phyloP scores from a whole-genome alignment of 1,284 basidiomycete genomes.

The Ceratobasidium sp. region DNA sequence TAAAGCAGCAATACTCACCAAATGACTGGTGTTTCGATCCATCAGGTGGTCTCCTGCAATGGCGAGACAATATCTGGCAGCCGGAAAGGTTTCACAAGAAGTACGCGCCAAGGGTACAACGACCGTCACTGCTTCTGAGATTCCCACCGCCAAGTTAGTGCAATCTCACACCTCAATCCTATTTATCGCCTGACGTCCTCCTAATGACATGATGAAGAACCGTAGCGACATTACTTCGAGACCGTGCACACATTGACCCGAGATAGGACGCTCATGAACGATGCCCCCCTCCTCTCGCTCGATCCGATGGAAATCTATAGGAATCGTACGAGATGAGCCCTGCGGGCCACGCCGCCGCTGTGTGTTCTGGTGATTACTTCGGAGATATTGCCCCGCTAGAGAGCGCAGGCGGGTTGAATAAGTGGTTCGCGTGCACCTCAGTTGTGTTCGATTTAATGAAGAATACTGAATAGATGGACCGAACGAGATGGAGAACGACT shows the following conservation, averaged over 20 bases:
- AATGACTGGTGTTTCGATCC: conserved; percentile 75
- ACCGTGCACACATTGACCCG: conserved; percentile 75
- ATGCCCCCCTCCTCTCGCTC: conserved; percentile 57
- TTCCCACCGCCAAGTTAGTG: conserved; percentile 63
- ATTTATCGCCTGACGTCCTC: conserved; percentile 58
- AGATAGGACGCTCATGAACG: conserved; percentile 66
- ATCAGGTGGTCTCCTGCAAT: conserved; percentile 70
- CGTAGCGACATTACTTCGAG: conserved; percentile 66
- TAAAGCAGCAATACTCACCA: background rate
- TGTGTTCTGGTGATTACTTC: conserved; percentile 82
- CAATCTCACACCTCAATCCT: background rate
- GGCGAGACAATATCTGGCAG: conserved; percentile 61
- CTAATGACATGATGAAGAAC: conserved; percentile 64
- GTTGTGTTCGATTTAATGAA: background rate
- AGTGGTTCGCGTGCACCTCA: conserved; percentile 67
- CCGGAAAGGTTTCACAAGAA: conserved; percentile 59
- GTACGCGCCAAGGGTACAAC: conserved; percentile 56
- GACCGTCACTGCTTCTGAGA: conserved; percentile 64
- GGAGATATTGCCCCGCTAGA: conserved; percentile 69
- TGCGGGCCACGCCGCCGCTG: conserved; percentile 72
- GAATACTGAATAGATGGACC: no score
- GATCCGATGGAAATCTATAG: conserved; percentile 65
- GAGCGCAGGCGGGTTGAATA: conserved; percentile 60
- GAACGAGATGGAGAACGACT: no score
- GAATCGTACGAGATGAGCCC: conserved; percentile 69